These are phyloP conservation scores for Auricularia heimuer DNA, from an alignment of 768 basidiomycete species.

Conservation along the genomic window DNA sequence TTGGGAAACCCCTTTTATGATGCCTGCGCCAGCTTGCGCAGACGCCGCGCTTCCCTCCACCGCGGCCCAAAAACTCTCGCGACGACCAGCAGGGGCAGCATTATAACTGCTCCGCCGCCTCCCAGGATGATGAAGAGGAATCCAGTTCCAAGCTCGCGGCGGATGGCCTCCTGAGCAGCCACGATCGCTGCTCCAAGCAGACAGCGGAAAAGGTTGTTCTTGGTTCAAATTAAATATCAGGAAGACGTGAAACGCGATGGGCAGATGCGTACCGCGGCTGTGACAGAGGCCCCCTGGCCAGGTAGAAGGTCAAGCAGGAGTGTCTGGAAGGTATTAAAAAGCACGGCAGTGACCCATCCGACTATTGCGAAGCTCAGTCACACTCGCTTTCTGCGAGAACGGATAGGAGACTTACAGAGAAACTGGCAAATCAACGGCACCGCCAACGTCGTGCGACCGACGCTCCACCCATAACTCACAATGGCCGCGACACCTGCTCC, in stretches of 20 bases:
- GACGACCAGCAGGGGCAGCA: not conserved
- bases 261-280: constrained; percentile 9
- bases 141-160: not conserved
- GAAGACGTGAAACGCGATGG: not conserved
- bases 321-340: constrained; percentile 11
- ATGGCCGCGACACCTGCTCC: constrained; percentile 7
- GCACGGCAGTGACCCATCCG: constrained; percentile 10
- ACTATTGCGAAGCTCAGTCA: no score
- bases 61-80: not conserved
- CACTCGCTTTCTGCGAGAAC: no score
- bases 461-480: constrained; percentile 19
- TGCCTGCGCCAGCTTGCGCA: not conserved
- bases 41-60: not conserved
- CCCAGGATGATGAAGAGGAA: not conserved
- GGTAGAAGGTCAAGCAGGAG: constrained; percentile 24
- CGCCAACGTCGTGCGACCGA: constrained; percentile 13
- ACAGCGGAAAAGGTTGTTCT: constrained; percentile 16
- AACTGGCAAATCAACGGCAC: constrained; percentile 19
- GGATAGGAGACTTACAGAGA: constrained; percentile 7
- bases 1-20: no score
- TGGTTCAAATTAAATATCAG: not conserved
- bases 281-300: constrained; percentile 21
- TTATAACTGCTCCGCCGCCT: not conserved
- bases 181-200: constrained; percentile 9
- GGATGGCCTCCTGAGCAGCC: not conserved